phyloP scores from a whole-genome alignment of 768 basidiomycete species.

The Leccinum incarnatum region DNA sequence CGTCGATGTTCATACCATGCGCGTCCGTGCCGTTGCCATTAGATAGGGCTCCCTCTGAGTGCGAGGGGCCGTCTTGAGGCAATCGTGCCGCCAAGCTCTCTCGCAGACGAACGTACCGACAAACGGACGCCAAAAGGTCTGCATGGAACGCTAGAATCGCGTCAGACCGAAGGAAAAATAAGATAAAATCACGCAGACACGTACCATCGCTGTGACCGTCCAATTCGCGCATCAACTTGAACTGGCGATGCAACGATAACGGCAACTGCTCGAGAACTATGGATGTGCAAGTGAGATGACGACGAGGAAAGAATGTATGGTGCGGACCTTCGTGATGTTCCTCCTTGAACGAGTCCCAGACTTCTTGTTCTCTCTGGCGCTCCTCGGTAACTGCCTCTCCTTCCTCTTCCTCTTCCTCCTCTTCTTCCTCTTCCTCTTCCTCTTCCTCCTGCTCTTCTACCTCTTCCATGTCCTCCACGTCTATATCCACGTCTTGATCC shows the following conservation, averaged over 20 bases:
- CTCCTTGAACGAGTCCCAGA: slow-evolving; percentile 76
- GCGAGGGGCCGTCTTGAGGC: neutral
- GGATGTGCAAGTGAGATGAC: neutral
- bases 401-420: neutral
- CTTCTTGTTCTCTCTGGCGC: slow-evolving; percentile 54
- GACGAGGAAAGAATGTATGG: neutral
- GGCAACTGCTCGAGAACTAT: slow-evolving; percentile 79
- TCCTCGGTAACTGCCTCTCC: slow-evolving; percentile 19
- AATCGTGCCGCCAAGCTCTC: slow-evolving; percentile 22
- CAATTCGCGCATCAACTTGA: slow-evolving; percentile 66
- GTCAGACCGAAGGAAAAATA: neutral
- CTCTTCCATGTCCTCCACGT: slow-evolving; percentile 1
- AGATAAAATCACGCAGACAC: slow-evolving; percentile 9
- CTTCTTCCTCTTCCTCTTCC: neutral
- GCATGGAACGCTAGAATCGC: slow-evolving; percentile 36
- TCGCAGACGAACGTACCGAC: slow-evolving; percentile 45
- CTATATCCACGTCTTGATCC: neutral
- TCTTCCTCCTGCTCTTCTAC: too few relatives aligned
- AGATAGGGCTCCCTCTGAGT: neutral
- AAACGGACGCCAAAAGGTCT: slow-evolving; percentile 44
- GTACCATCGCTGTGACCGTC: slow-evolving; percentile 63
- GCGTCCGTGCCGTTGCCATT: neutral
- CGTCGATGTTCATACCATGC: neutral
- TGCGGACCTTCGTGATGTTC: slow-evolving; percentile 73
- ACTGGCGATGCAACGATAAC: slow-evolving; percentile 67